phyloP scores from a whole-genome alignment of 2,329 filamentous ascomycete species.

The Basipetospora chlamydospora region DNA sequence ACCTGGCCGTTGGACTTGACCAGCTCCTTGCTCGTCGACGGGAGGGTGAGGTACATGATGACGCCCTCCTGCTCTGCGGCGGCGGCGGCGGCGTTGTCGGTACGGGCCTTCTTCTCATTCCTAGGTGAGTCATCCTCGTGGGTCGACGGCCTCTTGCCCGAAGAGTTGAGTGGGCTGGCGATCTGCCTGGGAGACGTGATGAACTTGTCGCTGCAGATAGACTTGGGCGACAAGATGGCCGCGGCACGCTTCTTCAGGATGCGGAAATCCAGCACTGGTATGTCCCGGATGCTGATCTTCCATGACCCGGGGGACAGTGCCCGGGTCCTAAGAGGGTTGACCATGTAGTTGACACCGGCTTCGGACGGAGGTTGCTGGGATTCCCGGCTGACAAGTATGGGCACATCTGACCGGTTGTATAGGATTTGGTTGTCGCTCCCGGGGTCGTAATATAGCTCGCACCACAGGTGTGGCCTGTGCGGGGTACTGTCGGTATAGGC shows the following conservation, averaged over 20 bases:
- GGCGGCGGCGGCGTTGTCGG: too few relatives aligned
- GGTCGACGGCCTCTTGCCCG: slow-evolving; percentile 33
- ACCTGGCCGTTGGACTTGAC: slow-evolving; percentile 30
- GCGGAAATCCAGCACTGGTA: slow-evolving; percentile 41
- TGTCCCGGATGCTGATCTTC: slow-evolving; percentile 34
- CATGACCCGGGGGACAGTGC: slow-evolving; percentile 39
- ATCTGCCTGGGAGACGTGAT: slow-evolving; percentile 15
- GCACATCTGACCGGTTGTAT: slow-evolving; percentile 38
- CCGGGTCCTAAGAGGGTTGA: slow-evolving; percentile 29
- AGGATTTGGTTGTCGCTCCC: slow-evolving; percentile 43
- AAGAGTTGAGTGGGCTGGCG: slow-evolving; percentile 25
- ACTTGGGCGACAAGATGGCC: slow-evolving; percentile 16
- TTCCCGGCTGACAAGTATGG: slow-evolving; percentile 26
- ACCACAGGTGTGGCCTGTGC: slow-evolving; percentile 37
- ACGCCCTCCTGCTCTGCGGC: slow-evolving; percentile 9
- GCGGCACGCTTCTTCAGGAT: slow-evolving; percentile 40
- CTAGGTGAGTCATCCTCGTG: slow-evolving; percentile 1
- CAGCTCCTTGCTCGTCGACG: slow-evolving; percentile 24
- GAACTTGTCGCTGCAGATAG: slow-evolving; percentile 9
- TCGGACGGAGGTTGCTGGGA: not conserved
- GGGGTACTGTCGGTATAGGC: slow-evolving; percentile 12
- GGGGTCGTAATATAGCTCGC: slow-evolving; percentile 46
- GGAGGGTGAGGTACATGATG: slow-evolving; percentile 5
- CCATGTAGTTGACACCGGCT: slow-evolving; percentile 7
- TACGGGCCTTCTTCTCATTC: slow-evolving; percentile 5